Evolutionary conservation across 2,329 filamentous ascomycete genomes (phyloP).

Genomic region (Aspergillus tubingensis): DNA sequence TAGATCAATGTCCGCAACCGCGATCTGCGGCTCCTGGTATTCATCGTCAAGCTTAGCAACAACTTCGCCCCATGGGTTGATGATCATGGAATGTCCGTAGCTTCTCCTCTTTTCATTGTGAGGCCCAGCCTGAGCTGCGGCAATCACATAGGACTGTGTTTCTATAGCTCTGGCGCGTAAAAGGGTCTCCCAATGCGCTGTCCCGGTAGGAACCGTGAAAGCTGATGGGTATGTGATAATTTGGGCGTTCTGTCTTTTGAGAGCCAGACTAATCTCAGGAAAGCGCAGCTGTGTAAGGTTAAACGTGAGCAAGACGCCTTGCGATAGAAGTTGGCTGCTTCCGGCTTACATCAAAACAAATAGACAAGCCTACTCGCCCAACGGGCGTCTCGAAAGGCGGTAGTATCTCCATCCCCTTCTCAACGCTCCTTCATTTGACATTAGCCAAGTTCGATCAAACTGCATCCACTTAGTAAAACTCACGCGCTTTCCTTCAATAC

Average conservation of each 20-base stretch:
- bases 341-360: conserved; percentile 75
- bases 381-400: conserved; percentile 72
- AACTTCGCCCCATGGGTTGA: conserved; percentile 84
- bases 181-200: conserved; percentile 81
- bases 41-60: conserved; percentile 62
- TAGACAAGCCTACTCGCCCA: conserved; percentile 74
- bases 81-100: conserved; percentile 82
- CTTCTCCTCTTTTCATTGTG: conserved; percentile 76
- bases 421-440: conserved; percentile 55
- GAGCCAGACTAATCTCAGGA: conserved; percentile 69
- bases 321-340: neutral
- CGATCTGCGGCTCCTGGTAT: conserved; percentile 48
- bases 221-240: conserved; percentile 85
- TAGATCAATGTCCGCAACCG: conserved; percentile 57
- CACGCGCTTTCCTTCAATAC: conserved; percentile 62
- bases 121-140: conserved; percentile 76
- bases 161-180: conserved; percentile 82
- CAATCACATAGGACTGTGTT: conserved; percentile 83
- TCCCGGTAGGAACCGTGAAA: conserved; percentile 83
- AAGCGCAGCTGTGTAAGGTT: conserved; percentile 64
- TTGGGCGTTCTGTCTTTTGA: conserved; percentile 69
- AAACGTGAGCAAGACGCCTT: neutral
- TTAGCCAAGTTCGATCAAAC: neutral
- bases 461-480: conserved; percentile 13
- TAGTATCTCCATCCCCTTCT: conserved; percentile 65